A percentile compares a stretch with the other conserved stretches of the same genome.
Evolutionary conservation across 2,329 filamentous ascomycete species (phyloP).

Genomic region (Monosporascus sp.): DNA sequence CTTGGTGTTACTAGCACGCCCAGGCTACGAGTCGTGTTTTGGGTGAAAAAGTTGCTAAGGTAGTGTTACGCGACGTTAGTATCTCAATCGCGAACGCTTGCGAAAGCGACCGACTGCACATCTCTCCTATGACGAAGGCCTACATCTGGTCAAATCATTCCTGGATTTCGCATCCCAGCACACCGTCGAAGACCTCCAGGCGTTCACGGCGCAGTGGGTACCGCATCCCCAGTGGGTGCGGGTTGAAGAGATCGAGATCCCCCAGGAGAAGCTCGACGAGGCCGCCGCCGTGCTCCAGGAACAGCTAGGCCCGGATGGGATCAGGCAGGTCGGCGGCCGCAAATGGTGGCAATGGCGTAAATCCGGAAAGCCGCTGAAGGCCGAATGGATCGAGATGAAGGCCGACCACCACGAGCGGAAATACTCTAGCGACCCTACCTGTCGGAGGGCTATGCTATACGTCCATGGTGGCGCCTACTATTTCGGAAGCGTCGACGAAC

Average conservation of each 20-base stretch:
- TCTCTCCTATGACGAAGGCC: constrained; percentile 89
- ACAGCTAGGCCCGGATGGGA: constrained; percentile 73
- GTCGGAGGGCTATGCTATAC: constrained; percentile 82
- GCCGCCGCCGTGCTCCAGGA: constrained; percentile 63
- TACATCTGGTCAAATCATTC: constrained; percentile 82
- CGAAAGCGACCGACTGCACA: constrained; percentile 80
- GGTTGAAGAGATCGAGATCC: constrained; percentile 63
- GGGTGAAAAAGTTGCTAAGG: constrained; percentile 13
- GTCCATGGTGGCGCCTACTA: constrained; percentile 92
- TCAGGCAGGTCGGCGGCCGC: constrained; percentile 70
- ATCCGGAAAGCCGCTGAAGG: constrained; percentile 59
- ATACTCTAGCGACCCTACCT: constrained; percentile 46
- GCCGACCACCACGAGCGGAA: constrained; percentile 70
- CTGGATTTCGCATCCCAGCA: constrained; percentile 80
- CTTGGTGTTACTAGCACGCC: neutral
- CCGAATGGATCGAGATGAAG: constrained; percentile 97
- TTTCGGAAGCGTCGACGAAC: constrained; percentile 92
- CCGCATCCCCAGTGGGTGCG: constrained; percentile 85
- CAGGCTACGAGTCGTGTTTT: neutral
- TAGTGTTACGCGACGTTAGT: constrained; percentile 44
- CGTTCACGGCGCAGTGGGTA: constrained; percentile 88
- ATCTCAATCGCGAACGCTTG: constrained; percentile 71
- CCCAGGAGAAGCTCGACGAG: constrained; percentile 54
- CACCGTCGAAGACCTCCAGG: constrained; percentile 87
- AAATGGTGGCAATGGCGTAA: constrained; percentile 89